Conservation (phyloP, 1,139 yeast species). For the Spencermartinsiella ligniputridi region DNA sequence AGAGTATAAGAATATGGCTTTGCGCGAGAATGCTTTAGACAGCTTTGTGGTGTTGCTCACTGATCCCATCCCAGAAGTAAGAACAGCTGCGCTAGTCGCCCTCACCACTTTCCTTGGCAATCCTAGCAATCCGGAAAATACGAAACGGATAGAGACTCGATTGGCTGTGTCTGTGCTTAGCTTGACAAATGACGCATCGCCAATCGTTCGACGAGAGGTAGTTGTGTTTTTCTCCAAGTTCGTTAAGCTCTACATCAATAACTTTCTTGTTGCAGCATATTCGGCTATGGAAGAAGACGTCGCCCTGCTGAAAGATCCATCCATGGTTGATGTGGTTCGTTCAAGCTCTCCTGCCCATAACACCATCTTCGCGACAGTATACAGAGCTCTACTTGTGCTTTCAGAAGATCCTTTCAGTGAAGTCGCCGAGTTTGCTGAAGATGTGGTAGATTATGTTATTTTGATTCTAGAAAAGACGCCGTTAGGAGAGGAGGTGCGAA, state of each 20-base stretch:
- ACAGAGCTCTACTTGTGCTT: constrained; percentile 78
- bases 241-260: constrained; percentile 63
- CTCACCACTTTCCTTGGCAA: constrained; percentile 61
- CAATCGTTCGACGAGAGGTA: constrained; percentile 82
- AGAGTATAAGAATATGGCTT: constrained; percentile 70
- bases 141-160: constrained; percentile 41
- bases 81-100: constrained; percentile 78
- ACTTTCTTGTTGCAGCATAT: constrained; percentile 83
- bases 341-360: constrained; percentile 63
- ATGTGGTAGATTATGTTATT: constrained; percentile 70
- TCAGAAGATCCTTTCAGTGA: constrained; percentile 89
- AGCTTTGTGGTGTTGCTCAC: constrained; percentile 55
- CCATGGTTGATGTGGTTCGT: constrained; percentile 48
- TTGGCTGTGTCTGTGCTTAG: constrained; percentile 44
- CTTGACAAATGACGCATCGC: constrained; percentile 77
- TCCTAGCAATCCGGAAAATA: constrained; percentile 19
- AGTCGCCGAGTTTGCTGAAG: constrained; percentile 69
- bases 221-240: constrained; percentile 73
- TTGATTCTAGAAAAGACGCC: constrained; percentile 59
- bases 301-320: constrained; percentile 58
- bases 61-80: constrained; percentile 94
- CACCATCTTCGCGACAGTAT: constrained; percentile 71
- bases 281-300: constrained; percentile 81
- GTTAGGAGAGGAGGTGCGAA: constrained; percentile 36
- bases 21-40: constrained; percentile 60